Percentiles rank a stretch among this genome's conserved stretches.
These are phyloP conservation scores for Neofusicoccum umdonicola DNA, from an alignment of 2,329 filamentous ascomycete species.

Conservation along the genomic window DNA sequence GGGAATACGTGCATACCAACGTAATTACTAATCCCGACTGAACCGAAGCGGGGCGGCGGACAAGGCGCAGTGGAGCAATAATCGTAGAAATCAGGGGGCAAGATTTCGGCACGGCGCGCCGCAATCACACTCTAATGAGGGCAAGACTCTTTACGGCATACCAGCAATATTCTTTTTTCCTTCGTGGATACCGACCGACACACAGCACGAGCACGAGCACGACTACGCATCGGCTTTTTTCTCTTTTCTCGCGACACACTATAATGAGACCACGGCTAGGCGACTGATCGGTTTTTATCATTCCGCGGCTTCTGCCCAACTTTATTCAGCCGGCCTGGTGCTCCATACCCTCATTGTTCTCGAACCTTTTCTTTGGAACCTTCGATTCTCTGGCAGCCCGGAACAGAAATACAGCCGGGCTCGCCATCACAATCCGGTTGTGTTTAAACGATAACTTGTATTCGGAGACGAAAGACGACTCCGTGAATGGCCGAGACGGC, in stretches of 20 bases:
- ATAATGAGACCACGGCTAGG: slow-evolving; percentile 12
- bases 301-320: slow-evolving; percentile 4
- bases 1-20: slow-evolving; percentile 11
- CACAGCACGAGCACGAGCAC: slow-evolving; percentile 7
- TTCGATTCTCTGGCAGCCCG: not conserved
- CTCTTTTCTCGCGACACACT: not conserved
- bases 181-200: not conserved
- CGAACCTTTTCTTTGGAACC: not conserved
- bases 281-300: not conserved
- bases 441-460: slow-evolving; percentile 5
- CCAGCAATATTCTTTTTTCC: not conserved
- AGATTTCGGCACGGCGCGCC: not conserved
- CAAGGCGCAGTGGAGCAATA: slow-evolving; percentile 4
- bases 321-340: slow-evolving; percentile 6
- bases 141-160: slow-evolving; percentile 9
- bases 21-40: slow-evolving; percentile 12
- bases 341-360: not conserved
- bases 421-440: not conserved
- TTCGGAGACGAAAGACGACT: not conserved
- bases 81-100: slow-evolving; percentile 6
- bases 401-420: not conserved
- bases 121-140: slow-evolving; percentile 9
- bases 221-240: slow-evolving; percentile 5
- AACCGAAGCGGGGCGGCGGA: slow-evolving; percentile 3
- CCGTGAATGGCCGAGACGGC: not conserved